phyloP scores from a whole-genome alignment of 345 rosid genomes.

The Populus davidiana region DNA sequence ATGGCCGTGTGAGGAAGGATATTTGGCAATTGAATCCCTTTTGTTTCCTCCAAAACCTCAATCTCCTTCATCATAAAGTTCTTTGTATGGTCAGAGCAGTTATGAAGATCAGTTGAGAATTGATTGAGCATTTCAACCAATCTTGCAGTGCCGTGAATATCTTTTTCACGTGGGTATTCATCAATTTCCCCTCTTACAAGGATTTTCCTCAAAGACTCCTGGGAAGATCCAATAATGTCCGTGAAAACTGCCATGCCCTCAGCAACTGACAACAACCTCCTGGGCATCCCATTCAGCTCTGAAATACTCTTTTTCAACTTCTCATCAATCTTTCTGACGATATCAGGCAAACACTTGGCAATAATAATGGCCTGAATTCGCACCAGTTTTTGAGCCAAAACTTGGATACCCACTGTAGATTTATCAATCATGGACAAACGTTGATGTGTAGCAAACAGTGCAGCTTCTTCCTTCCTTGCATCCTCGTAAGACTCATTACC shows the following conservation, averaged over 20 bases:
- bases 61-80: constrained; percentile 30
- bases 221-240: constrained; percentile 37
- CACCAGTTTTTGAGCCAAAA: constrained; percentile 34
- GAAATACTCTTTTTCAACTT: constrained; percentile 14
- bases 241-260: constrained; percentile 41
- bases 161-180: constrained; percentile 31
- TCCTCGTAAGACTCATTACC: constrained; percentile 37
- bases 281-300: constrained; percentile 32
- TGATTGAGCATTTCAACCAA: constrained; percentile 28
- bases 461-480: constrained; percentile 29
- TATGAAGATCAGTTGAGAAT: constrained; percentile 3
- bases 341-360: constrained; percentile 33
- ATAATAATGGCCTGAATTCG: constrained; percentile 34
- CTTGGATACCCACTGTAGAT: constrained; percentile 38
- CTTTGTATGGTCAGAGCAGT: neutral
- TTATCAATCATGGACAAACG: constrained; percentile 28
- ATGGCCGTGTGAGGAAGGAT: constrained; percentile 32
- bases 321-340: constrained; percentile 23
- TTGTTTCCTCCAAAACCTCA: constrained; percentile 27
- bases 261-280: constrained; percentile 11
- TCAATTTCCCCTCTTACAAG: constrained; percentile 42
- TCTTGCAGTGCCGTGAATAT: constrained; percentile 32
- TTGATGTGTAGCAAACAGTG: constrained; percentile 21
- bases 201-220: constrained; percentile 41
- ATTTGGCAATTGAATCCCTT: constrained; percentile 36